Evolutionary conservation across 495 filamentous ascomycete genomes (phyloP), one percentile per base, ranked within the genome.

Genomic region (Astrothelium subdiscretum): DNA sequence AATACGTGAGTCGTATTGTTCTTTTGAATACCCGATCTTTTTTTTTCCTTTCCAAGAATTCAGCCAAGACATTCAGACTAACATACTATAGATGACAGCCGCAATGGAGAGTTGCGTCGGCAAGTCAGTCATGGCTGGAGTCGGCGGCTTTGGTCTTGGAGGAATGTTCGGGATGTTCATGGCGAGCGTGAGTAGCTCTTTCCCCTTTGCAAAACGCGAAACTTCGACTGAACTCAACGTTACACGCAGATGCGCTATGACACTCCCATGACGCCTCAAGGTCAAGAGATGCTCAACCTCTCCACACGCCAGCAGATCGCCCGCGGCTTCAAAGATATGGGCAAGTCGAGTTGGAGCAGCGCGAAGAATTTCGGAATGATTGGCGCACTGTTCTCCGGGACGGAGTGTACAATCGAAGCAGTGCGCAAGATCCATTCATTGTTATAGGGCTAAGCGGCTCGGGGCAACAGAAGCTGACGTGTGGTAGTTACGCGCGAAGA

Each of bases 331-430:
- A 89, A 87, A 68, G 94, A 98, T 73, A 97, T 97, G 91, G 92
- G 92, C 57, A 67, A 80, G 48, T 84, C 92, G 12, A 89, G 89
- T 18, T 94, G 79, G 75, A 87, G 85, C 69, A 89, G 87, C 5
- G 94, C 91, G 20, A 95, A 95, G 77, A 97, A 96, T 74, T 98
- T 98, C 75, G 95, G 88, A 29, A 82, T 88, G 51, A 87, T 98
- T 51, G 94, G 94, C 58, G 88, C 90, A 0, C 81, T 97, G 10
- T 98, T 92, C 76, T 79, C 83, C 18, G 95, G 94, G 26, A 95
- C 92, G 13, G 94, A 98, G 77, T 98, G 94, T 77, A 90, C 87
- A 59, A 92, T 98, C 64, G 95, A 97, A 72, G 92, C 90, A 0
- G 77, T 83, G 13, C 1, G 35, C 35, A 8, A 24, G 40, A 59